A percentile compares a stretch with the other conserved stretches of the same genome.
phyloP scores from a whole-genome alignment of 148 eudicot genomes.

The Pouteria glomerata region DNA sequence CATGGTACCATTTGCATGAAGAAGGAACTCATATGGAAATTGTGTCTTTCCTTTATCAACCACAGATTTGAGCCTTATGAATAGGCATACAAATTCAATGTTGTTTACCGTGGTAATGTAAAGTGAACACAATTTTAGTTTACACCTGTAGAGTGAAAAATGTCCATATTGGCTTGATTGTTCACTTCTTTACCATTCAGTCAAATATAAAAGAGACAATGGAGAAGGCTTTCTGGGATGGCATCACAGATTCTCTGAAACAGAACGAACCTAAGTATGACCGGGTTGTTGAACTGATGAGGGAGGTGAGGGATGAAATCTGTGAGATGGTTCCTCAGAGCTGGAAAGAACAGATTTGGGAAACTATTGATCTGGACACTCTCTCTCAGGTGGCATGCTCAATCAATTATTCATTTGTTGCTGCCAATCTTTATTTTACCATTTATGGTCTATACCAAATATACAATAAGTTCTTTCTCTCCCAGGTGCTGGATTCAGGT shows the following conservation, averaged over 20 bases:
- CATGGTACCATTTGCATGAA: too few relatives aligned
- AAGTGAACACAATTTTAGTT: too few relatives aligned
- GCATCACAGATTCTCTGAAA: constrained; percentile 62
- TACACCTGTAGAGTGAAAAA: too few relatives aligned
- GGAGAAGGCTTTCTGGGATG: constrained; percentile 97
- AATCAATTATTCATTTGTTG: too few relatives aligned
- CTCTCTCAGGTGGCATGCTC: constrained; percentile 85
- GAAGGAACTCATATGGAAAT: too few relatives aligned
- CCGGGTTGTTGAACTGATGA: constrained; percentile 71
- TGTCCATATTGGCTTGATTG: too few relatives aligned
- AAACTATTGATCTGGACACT: constrained; percentile 68
- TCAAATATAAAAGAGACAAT: constrained; percentile 58
- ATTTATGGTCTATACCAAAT: not conserved
- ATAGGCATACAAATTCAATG: too few relatives aligned
- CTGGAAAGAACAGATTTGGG: constrained; percentile 73
- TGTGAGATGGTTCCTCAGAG: constrained; percentile 76
- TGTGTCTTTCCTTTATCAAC: too few relatives aligned
- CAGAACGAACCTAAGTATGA: constrained; percentile 65
- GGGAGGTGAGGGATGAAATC: constrained; percentile 89
- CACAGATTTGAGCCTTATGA: too few relatives aligned
- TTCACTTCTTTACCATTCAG: constrained; percentile 28
- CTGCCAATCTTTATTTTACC: constrained; percentile 3
- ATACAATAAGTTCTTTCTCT: not conserved
- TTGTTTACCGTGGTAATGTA: too few relatives aligned
- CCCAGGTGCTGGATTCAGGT: constrained; percentile 60